Percentiles rank a stretch among this genome's conserved stretches.
Evolutionary conservation across 2,329 filamentous ascomycete genomes (phyloP).

Genomic region (Dothideomycetidae sp.): DNA sequence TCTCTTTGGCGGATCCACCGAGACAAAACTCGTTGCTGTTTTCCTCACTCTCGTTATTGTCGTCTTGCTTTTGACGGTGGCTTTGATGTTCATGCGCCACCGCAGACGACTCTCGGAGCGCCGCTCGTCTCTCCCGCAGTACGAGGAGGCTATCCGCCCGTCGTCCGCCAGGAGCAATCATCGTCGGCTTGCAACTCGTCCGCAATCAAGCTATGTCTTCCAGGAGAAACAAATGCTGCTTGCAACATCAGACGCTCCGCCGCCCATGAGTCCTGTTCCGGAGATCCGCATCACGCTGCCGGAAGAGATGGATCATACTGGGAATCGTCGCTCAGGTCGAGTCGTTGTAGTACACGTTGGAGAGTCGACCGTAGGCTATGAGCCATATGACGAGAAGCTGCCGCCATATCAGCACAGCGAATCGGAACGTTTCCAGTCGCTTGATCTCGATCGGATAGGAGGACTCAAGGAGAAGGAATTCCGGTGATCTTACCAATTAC

Average conservation of each 20-base stretch:
- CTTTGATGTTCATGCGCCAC: constrained; percentile 60
- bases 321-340: constrained; percentile 67
- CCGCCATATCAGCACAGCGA: constrained; percentile 80
- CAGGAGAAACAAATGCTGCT: constrained; percentile 69
- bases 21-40: constrained; percentile 64
- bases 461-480: constrained; percentile 79
- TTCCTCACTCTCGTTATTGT: constrained; percentile 67
- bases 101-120: constrained; percentile 36
- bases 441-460: constrained; percentile 89
- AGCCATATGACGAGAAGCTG: constrained; percentile 66
- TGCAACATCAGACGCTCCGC: constrained; percentile 58
- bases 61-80: constrained; percentile 50
- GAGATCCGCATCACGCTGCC: constrained; percentile 98
- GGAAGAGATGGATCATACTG: constrained; percentile 74
- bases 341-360: constrained; percentile 87
- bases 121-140: constrained; percentile 49
- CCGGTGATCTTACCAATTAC: constrained; percentile 6
- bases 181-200: constrained; percentile 43
- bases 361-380: constrained; percentile 75
- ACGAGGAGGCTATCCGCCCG: constrained; percentile 43
- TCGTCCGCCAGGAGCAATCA: constrained; percentile 31
- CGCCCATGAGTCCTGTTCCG: constrained; percentile 67
- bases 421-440: constrained; percentile 65
- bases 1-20: constrained; percentile 41
- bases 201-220: constrained; percentile 59